A percentile compares a stretch with the other conserved stretches of the same genome.
Conservation (phyloP, 2,329 filamentous ascomycete genomes). For the Penicillium sp. region DNA sequence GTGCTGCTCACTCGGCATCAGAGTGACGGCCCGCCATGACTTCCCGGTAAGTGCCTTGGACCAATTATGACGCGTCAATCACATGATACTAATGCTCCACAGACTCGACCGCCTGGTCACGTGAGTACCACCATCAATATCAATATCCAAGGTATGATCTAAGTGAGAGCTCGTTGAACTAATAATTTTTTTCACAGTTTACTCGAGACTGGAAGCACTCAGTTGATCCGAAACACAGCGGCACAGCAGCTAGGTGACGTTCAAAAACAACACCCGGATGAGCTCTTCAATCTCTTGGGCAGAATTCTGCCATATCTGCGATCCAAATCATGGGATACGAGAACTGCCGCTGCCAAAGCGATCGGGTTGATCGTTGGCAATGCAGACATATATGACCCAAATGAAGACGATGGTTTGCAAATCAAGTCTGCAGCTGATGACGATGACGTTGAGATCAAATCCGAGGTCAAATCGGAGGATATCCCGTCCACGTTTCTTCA, state of each 20-base stretch:
- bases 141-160: background rate
- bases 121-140: slow-evolving; percentile 57
- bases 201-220: slow-evolving; percentile 95
- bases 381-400: slow-evolving; percentile 85
- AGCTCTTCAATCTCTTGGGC: slow-evolving; percentile 91
- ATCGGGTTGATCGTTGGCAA: slow-evolving; percentile 92
- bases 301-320: slow-evolving; percentile 93
- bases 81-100: slow-evolving; percentile 35
- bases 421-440: slow-evolving; percentile 55
- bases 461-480: slow-evolving; percentile 43
- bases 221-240: slow-evolving; percentile 92
- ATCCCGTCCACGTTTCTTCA: slow-evolving; percentile 56
- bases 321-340: slow-evolving; percentile 95
- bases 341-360: slow-evolving; percentile 88
- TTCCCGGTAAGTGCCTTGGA: slow-evolving; percentile 39
- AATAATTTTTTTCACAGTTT: slow-evolving; percentile 59
- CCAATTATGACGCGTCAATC: slow-evolving; percentile 27
- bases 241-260: slow-evolving; percentile 96
- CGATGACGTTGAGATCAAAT: slow-evolving; percentile 41
- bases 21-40: slow-evolving; percentile 39
- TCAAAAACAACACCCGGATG: slow-evolving; percentile 96
- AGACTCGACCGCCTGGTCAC: slow-evolving; percentile 85
- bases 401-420: slow-evolving; percentile 64
- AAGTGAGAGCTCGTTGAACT: slow-evolving; percentile 16
- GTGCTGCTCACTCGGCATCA: slow-evolving; percentile 23